phyloP scores from a whole-genome alignment of 805 yeast genomes.

The Lachancea meyersii region DNA sequence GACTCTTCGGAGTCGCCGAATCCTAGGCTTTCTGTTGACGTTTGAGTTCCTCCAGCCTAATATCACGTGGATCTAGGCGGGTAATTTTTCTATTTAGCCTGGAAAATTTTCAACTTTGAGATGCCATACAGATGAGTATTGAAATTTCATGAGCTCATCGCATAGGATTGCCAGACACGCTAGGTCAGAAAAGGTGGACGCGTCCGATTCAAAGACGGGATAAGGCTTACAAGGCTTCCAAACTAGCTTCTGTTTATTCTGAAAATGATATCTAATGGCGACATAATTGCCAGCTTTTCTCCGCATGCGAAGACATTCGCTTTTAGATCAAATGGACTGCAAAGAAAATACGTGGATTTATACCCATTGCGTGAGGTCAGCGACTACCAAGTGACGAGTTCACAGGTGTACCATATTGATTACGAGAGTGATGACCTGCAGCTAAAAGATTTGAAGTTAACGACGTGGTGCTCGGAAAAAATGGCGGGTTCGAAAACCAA shows the following conservation, averaged over 20 bases:
- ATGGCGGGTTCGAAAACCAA: conserved; percentile 13
- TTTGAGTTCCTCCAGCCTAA: not conserved
- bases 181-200: too few species aligned
- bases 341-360: conserved; percentile 31
- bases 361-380: conserved; percentile 28
- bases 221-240: not conserved
- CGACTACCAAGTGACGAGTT: conserved; percentile 26
- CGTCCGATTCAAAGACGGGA: too few species aligned
- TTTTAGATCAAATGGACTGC: conserved; percentile 31
- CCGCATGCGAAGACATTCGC: conserved; percentile 30
- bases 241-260: not conserved
- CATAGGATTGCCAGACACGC: not conserved
- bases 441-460: conserved; percentile 21
- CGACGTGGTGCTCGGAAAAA: conserved; percentile 25
- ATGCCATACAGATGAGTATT: not conserved
- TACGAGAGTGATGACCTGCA: conserved; percentile 30
- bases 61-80: not conserved
- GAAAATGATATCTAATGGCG: conserved; percentile 7
- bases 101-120: conserved; percentile 1
- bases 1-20: too few species aligned
- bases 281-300: conserved; percentile 24
- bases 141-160: conserved; percentile 1
- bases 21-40: too few species aligned
- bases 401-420: conserved; percentile 27
- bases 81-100: not conserved